Conservation (phyloP, 352 stramenopile species). For the Phytophthora citricola region DNA sequence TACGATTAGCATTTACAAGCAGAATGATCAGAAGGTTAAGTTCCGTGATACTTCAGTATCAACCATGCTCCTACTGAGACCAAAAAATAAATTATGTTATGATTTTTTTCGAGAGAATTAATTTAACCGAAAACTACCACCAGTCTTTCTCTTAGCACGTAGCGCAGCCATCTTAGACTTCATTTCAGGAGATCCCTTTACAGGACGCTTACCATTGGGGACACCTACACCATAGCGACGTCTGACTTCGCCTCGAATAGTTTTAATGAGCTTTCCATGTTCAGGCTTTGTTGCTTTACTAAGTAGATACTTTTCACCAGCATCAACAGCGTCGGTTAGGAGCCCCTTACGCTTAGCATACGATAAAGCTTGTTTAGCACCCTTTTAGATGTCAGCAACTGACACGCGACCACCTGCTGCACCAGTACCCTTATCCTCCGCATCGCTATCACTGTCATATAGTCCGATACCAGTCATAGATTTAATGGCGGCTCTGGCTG, state of each 20-base stretch:
- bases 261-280: constrained; percentile 12
- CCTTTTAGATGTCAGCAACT: constrained; percentile 12
- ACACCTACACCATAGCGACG: constrained; percentile 21
- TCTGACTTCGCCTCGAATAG: background rate
- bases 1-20: background rate
- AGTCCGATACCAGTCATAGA: constrained; percentile 8
- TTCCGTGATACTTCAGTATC: background rate
- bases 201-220: background rate
- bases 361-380: background rate
- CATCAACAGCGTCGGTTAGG: constrained; percentile 16
- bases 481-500: constrained; percentile 1
- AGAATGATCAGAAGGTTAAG: background rate
- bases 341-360: constrained; percentile 18
- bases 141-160: constrained; percentile 7
- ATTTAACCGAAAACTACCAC: constrained; percentile 4
- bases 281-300: constrained; percentile 12
- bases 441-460: constrained; percentile 12
- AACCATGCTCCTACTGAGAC: constrained; percentile 13
- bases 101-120: constrained; percentile 1
- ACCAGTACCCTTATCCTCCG: background rate
- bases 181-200: constrained; percentile 4
- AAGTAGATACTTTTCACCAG: constrained; percentile 3
- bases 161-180: constrained; percentile 11
- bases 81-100: constrained; percentile 1
- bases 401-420: background rate